Evolutionary conservation across 1,284 basidiomycete genomes (phyloP).

Genomic region (Ceratobasidium sp.): DNA sequence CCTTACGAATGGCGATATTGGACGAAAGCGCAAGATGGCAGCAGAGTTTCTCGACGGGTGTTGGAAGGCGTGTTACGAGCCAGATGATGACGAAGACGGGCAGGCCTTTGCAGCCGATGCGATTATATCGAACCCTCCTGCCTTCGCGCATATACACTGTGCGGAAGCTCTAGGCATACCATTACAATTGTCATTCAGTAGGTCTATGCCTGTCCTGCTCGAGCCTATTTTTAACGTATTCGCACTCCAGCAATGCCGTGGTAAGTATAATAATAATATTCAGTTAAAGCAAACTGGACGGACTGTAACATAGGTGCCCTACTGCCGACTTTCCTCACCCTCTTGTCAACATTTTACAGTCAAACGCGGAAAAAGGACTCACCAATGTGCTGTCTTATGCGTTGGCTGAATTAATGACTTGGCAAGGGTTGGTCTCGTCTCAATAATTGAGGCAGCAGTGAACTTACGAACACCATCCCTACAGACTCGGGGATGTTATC

Average conservation of each 20-base stretch:
- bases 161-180: constrained; percentile 70
- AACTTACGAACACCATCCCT: constrained; percentile 41
- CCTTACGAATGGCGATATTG: constrained; percentile 59
- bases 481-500: constrained; percentile 64
- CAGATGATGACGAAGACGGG: constrained; percentile 54
- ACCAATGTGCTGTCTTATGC: constrained; percentile 66
- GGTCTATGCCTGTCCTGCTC: no score
- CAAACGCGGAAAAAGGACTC: constrained; percentile 60
- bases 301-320: constrained; percentile 53
- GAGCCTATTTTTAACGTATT: constrained; percentile 38
- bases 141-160: constrained; percentile 69
- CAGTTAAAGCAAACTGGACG: no score
- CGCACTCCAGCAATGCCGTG: constrained; percentile 69
- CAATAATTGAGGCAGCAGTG: neutral
- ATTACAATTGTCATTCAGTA: constrained; percentile 64
- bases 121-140: constrained; percentile 70
- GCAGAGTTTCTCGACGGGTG: constrained; percentile 65
- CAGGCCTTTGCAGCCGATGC: constrained; percentile 64
- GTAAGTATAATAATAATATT: constrained; percentile 48
- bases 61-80: constrained; percentile 60
- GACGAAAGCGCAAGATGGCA: constrained; percentile 58
- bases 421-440: constrained; percentile 59
- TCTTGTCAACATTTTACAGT: constrained; percentile 61
- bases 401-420: constrained; percentile 62
- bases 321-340: constrained; percentile 71